phyloP scores from a whole-genome alignment of 352 stramenopile genomes.

The Thalassiosira livingstoniorum region DNA sequence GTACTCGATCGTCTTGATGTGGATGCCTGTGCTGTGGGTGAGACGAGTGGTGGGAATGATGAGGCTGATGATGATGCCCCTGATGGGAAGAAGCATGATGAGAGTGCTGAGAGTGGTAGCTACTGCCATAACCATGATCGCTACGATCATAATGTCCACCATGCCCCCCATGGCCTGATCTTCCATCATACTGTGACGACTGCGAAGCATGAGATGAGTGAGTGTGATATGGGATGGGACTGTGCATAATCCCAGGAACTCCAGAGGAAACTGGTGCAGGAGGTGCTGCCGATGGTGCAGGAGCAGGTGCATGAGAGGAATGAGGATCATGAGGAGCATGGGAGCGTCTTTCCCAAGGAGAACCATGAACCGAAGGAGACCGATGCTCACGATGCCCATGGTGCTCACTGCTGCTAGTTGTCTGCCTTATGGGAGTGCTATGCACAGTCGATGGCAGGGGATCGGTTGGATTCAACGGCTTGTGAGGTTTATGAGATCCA shows the following conservation, averaged over 20 bases:
- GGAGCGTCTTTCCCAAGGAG: slow-evolving; percentile 26
- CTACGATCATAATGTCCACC: too few relatives aligned
- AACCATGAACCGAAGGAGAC: slow-evolving; percentile 21
- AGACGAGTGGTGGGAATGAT: slow-evolving; percentile 30
- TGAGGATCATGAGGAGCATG: neutral
- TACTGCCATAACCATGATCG: too few relatives aligned
- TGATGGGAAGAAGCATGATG: slow-evolving; percentile 22
- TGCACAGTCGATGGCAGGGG: too few relatives aligned
- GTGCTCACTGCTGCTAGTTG: slow-evolving; percentile 49
- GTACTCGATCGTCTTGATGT: slow-evolving; percentile 65
- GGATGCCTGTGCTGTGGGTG: slow-evolving; percentile 31
- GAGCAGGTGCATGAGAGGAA: too few relatives aligned
- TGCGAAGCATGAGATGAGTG: too few relatives aligned
- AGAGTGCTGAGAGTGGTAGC: slow-evolving; percentile 26
- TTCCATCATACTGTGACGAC: too few relatives aligned
- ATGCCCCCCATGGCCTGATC: too few relatives aligned
- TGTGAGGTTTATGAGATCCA: too few relatives aligned
- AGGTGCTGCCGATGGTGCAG: too few relatives aligned
- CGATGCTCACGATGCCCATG: slow-evolving; percentile 54
- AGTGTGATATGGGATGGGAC: slow-evolving; percentile 43
- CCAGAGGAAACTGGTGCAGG: too few relatives aligned
- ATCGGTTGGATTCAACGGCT: too few relatives aligned
- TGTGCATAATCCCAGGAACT: slow-evolving; percentile 27
- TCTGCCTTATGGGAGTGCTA: too few relatives aligned
- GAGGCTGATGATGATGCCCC: slow-evolving; percentile 30